These are phyloP conservation scores for Linnemannia zychae DNA, from an alignment of 192 early-diverging fungal species.

Conservation along the genomic window DNA sequence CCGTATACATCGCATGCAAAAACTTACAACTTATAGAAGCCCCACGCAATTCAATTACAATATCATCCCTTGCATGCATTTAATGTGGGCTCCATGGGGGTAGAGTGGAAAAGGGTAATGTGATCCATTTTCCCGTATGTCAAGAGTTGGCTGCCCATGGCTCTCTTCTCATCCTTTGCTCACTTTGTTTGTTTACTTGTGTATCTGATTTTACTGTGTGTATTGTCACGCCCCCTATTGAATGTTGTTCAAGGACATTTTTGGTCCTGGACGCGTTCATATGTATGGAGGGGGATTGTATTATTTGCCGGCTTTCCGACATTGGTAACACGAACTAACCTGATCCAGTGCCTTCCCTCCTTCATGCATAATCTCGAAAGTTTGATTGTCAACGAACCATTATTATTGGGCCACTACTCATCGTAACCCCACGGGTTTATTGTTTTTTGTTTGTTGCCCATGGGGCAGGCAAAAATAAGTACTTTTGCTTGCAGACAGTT, in stretches of 20 bases:
- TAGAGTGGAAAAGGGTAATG: neutral
- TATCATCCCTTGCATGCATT: constrained; percentile 2
- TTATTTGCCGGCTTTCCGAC: neutral
- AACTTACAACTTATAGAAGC: neutral
- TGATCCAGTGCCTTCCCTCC: neutral
- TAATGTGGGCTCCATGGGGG: neutral
- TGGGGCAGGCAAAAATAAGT: neutral
- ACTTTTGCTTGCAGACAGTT: neutral
- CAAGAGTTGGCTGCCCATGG: neutral
- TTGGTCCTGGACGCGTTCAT: neutral
- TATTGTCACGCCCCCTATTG: neutral
- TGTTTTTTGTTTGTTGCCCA: neutral
- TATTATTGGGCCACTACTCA: neutral
- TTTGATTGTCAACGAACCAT: neutral
- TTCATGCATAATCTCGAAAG: constrained; percentile 5
- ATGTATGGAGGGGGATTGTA: neutral
- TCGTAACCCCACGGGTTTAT: neutral
- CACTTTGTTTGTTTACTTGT: neutral
- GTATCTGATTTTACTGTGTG: constrained; percentile 2
- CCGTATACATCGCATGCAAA: neutral
- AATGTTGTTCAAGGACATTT: neutral
- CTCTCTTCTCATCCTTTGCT: neutral
- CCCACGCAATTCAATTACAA: neutral
- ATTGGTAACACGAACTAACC: neutral
- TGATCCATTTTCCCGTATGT: constrained; percentile 6